Base-by-base conservation (phyloP, 1,139 yeast genomes). In the Candida glucosophila region DNA sequence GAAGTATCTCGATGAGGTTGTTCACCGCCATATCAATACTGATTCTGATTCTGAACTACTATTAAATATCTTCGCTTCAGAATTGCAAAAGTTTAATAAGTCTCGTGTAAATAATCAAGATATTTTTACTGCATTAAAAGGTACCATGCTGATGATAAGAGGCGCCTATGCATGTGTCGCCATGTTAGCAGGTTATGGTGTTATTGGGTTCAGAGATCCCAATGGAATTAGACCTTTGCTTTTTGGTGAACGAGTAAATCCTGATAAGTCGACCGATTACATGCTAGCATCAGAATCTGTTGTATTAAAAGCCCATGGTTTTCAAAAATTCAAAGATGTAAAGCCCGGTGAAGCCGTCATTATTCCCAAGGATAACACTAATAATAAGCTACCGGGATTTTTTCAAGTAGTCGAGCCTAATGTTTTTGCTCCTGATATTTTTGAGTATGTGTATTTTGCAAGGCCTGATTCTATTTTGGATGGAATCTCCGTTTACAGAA, bases 151-250 rank as follows among this genome's bases (percentile, higher is more conserved):
- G 25, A 60, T 69, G 43, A 77, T 90, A 37, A 76, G 95, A 49
- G 98, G 98, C 35, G 97, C 96, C 12, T 90, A 85, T 52, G 96
- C 98, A 1, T 86, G 96, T 60, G 74, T 81, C 22, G 93, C 93
- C 31, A 77, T 90, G 83, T 64, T 90, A 34, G 97, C 98, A 3
- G 98, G 98, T 25, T 92, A 80, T 56, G 97, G 96, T 28, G 52
- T 90, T 34, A 75, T 90, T 48, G 98, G 97, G 1, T 92, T 90
- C 65, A 73, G 98, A 52, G 98, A 90, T 55, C 95, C 98, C 17
- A 80, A 90, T 47, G 98, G 97, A 33, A 85, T 90, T 42, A 74
- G 98, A 49, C 98, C 98, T 2, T 62, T 90, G 31, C 67, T 86
- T 22, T 70, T 73, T 40, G 98, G 98, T 30, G 86, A 80, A 54